A percentile compares a stretch with the other conserved stretches of the same genome.
Evolutionary conservation across 2,329 filamentous ascomycete genomes (phyloP).

Genomic region (Clarireedia paspali): DNA sequence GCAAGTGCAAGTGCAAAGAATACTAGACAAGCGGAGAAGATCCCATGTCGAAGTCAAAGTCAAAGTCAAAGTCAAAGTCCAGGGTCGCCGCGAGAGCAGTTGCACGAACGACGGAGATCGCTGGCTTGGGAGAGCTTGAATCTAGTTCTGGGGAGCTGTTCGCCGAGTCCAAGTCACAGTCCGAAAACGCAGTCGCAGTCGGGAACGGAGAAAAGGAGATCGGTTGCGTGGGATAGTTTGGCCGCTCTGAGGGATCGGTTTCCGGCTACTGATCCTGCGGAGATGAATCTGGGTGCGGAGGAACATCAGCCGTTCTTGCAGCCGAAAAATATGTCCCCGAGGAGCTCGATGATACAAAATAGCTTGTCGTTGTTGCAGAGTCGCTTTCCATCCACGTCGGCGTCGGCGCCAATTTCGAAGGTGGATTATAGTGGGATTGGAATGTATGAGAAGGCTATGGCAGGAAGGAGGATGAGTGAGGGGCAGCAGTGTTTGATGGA

Average conservation of each 20-base stretch:
- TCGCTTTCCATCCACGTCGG: constrained; percentile 6
- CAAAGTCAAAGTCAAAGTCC: no score
- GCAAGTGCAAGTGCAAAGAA: no score
- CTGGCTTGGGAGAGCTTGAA: neutral
- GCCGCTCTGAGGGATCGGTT: neutral
- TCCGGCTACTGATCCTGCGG: neutral
- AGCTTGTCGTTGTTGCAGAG: constrained; percentile 2
- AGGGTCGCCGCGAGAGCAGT: neutral
- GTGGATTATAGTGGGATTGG: constrained; percentile 3
- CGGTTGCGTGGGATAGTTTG: neutral
- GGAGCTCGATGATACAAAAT: neutral
- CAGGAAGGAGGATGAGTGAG: constrained; percentile 3
- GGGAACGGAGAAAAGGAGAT: neutral
- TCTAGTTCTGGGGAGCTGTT: neutral
- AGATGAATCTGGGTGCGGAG: no score
- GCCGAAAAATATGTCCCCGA: neutral
- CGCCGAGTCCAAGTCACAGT: neutral
- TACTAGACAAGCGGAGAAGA: no score
- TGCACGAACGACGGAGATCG: neutral
- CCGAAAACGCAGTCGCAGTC: no score
- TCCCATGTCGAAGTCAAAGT: no score
- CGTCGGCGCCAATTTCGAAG: neutral
- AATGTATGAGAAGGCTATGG: neutral
- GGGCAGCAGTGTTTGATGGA: neutral
- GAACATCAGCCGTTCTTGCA: no score